These are phyloP conservation scores for Echria macrotheca DNA, from an alignment of 495 filamentous ascomycete genomes.

Conservation along the genomic window DNA sequence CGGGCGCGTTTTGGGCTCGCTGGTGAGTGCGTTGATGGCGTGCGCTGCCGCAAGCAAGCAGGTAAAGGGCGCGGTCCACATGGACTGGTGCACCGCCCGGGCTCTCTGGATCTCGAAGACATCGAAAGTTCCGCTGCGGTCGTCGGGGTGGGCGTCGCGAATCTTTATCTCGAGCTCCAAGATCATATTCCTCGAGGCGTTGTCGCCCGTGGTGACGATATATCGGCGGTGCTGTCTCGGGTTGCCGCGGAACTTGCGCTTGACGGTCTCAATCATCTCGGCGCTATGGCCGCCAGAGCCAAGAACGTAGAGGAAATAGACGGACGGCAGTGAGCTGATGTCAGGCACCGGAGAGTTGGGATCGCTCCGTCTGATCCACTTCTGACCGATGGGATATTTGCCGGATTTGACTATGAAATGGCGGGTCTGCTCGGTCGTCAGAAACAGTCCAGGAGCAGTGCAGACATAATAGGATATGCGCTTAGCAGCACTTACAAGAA, in stretches of 20 bases:
- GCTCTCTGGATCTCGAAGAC: slow-evolving; percentile 64
- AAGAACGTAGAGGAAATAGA: slow-evolving; percentile 75
- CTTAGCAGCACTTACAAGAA: slow-evolving; percentile 20
- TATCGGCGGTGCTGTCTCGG: slow-evolving; percentile 70
- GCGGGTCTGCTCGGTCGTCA: slow-evolving; percentile 18
- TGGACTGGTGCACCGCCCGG: slow-evolving; percentile 69
- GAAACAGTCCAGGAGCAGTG: no score
- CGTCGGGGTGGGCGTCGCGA: slow-evolving; percentile 15
- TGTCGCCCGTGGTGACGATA: slow-evolving; percentile 71
- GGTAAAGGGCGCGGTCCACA: slow-evolving; percentile 57
- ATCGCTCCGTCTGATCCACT: slow-evolving; percentile 3
- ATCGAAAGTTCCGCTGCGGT: slow-evolving; percentile 41
- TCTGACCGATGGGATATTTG: neutral
- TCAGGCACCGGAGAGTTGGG: slow-evolving; percentile 11
- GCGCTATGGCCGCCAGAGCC: slow-evolving; percentile 92
- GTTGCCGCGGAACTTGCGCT: slow-evolving; percentile 37
- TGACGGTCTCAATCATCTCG: slow-evolving; percentile 83
- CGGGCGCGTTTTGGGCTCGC: slow-evolving; percentile 23
- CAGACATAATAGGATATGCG: no score
- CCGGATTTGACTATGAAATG: slow-evolving; percentile 13
- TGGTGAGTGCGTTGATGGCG: slow-evolving; percentile 43
- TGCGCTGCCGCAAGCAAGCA: slow-evolving; percentile 49
- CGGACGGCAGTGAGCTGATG: slow-evolving; percentile 31
- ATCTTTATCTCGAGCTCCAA: slow-evolving; percentile 32
- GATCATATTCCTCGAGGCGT: slow-evolving; percentile 49